Evolutionary conservation across 108 stramenopile species (phyloP).

Genomic region (Fistulifera pelliculosa): DNA sequence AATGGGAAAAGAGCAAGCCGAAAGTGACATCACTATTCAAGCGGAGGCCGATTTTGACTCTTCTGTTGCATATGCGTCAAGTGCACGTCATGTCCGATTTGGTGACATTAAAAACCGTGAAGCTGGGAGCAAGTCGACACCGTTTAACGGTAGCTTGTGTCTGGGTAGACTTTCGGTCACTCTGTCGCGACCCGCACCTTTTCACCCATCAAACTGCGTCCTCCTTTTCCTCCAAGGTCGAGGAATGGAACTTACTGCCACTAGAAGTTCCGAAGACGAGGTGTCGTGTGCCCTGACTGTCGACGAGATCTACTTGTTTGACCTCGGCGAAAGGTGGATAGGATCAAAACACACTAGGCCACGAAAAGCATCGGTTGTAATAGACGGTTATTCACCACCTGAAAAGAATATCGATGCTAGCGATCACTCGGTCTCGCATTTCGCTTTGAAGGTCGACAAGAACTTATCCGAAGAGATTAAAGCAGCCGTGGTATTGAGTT

Average conservation of each 20-base stretch:
- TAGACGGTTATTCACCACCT: background rate
- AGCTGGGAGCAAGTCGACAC: constrained; percentile 28
- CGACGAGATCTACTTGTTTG: too few species aligned
- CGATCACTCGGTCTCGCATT: background rate
- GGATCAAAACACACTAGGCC: background rate
- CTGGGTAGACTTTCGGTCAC: background rate
- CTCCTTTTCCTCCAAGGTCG: too few species aligned
- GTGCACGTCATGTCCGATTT: constrained; percentile 25
- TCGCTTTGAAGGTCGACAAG: background rate
- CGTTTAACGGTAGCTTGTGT: constrained; percentile 2
- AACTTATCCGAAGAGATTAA: constrained; percentile 1
- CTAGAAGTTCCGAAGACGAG: too few species aligned
- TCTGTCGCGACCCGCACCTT: too few species aligned
- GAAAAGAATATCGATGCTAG: too few species aligned
- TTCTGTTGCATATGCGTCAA: constrained; percentile 33
- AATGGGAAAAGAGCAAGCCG: constrained; percentile 33
- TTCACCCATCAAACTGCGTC: too few species aligned
- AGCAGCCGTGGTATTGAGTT: constrained; percentile 34
- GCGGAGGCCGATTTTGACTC: background rate
- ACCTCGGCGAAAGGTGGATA: background rate
- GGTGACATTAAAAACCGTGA: too few species aligned
- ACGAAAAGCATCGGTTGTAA: background rate
- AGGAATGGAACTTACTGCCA: too few species aligned
- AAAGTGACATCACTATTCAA: constrained; percentile 1
- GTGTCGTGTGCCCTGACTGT: too few species aligned